Evolutionary conservation across 1,139 yeast genomes (phyloP).

Genomic region (Hyphopichia khmerensis): DNA sequence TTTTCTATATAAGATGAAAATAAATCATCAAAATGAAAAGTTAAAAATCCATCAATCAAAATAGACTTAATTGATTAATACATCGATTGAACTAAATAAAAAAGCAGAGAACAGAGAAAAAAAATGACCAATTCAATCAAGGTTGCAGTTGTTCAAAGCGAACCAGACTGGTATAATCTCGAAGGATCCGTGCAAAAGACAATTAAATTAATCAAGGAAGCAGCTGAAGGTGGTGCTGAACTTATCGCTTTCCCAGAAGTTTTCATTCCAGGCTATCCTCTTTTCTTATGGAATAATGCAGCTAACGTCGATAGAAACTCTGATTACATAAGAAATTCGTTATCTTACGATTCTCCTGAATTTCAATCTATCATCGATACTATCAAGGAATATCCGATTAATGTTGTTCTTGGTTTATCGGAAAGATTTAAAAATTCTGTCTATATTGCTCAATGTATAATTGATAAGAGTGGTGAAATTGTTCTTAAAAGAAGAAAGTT

Average conservation of each 20-base stretch:
- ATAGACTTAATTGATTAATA: too few relatives aligned
- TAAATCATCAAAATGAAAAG: too few relatives aligned
- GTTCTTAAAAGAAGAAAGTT: constrained; percentile 5
- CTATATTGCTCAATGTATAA: constrained; percentile 4
- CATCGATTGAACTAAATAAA: too few relatives aligned
- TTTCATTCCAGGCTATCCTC: constrained; percentile 15
- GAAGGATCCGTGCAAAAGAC: constrained; percentile 12
- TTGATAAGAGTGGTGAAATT: constrained; percentile 5
- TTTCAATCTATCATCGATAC: constrained; percentile 9
- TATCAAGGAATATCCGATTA: constrained; percentile 4
- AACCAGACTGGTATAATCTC: constrained; percentile 13
- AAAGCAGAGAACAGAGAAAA: too few relatives aligned
- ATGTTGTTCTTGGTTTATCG: constrained; percentile 3
- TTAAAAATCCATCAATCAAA: too few relatives aligned
- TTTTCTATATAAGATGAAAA: too few relatives aligned
- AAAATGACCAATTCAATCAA: constrained; percentile 23
- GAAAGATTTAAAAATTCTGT: constrained; percentile 3
- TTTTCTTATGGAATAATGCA: constrained; percentile 8
- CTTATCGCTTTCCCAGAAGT: constrained; percentile 16
- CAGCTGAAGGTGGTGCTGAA: constrained; percentile 12
- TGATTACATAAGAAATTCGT: constrained; percentile 8
- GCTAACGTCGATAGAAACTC: constrained; percentile 5
- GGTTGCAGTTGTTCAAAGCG: constrained; percentile 17
- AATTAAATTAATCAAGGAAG: constrained; percentile 12
- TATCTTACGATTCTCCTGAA: constrained; percentile 7